Evolutionary conservation across 371 early-diverging fungal species (phyloP).

Genomic region (Zychaea mexicana): DNA sequence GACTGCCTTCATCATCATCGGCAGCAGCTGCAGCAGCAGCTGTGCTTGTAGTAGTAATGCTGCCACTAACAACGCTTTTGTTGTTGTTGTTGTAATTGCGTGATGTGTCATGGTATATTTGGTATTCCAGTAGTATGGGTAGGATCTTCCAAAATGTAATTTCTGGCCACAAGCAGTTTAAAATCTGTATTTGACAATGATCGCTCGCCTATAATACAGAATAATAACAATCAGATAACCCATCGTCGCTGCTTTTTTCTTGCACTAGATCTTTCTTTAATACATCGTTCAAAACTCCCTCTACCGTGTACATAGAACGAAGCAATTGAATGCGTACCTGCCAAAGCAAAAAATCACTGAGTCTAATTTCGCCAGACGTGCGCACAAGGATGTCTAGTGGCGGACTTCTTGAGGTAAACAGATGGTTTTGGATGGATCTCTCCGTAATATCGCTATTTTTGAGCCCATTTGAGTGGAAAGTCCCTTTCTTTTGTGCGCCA

Average conservation of each 20-base stretch:
- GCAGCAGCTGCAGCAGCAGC: no score
- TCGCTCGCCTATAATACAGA: conserved; percentile 47
- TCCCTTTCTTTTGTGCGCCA: no score
- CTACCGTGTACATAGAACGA: background rate
- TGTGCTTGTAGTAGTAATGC: background rate
- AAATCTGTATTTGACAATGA: conserved; percentile 81
- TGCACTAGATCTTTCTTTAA: background rate
- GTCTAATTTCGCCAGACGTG: conserved; percentile 95
- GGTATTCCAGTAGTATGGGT: conserved; percentile 83
- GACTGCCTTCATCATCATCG: background rate
- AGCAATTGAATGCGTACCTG: conserved; percentile 58
- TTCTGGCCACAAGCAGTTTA: conserved; percentile 93
- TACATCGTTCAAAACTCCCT: background rate
- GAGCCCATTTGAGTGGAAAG: background rate
- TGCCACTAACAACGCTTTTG: background rate
- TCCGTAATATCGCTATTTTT: conserved; percentile 63
- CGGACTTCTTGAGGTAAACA: conserved; percentile 76
- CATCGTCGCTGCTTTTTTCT: background rate
- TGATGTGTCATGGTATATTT: conserved; percentile 42
- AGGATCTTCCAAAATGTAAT: conserved; percentile 88
- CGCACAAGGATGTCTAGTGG: conserved; percentile 95
- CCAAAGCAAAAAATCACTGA: conserved; percentile 98
- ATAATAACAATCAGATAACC: no score
- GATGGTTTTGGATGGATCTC: conserved; percentile 58
- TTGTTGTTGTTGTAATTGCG: background rate